These are phyloP conservation scores for Cocos nucifera DNA, from an alignment of 176 grass and related monocot genomes.

Conservation along the genomic window DNA sequence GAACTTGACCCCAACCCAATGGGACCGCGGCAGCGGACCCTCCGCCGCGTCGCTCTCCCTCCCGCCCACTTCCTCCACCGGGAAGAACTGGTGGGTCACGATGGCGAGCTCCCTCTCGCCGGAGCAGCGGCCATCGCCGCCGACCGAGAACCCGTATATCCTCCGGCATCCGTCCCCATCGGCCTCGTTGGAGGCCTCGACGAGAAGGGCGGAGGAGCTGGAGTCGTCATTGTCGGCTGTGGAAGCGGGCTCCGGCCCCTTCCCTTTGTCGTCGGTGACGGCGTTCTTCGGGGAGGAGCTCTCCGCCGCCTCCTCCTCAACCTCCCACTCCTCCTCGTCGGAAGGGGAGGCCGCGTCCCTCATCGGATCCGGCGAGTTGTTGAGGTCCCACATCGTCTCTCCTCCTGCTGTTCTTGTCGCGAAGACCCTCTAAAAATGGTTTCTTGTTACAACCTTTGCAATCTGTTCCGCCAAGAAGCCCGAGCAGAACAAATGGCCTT, in stretches of 20 bases:
- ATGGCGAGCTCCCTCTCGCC: slow-evolving; percentile 40
- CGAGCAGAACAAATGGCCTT: too few relatives aligned
- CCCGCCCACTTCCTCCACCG: slow-evolving; percentile 9
- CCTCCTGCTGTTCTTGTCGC: too few relatives aligned
- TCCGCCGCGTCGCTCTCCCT: not conserved
- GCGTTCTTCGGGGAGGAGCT: too few relatives aligned
- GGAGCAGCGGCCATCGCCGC: slow-evolving; percentile 21
- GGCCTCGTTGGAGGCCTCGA: not conserved
- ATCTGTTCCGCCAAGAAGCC: too few relatives aligned
- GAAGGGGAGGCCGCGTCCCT: not conserved
- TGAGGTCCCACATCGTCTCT: slow-evolving; percentile 82
- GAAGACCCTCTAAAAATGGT: too few relatives aligned
- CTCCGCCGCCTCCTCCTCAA: not conserved
- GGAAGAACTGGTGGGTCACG: slow-evolving; percentile 91
- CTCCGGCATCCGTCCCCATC: slow-evolving; percentile 15
- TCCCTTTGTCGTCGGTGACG: not conserved
- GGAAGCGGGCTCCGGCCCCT: not conserved
- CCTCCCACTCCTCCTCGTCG: slow-evolving; percentile 4
- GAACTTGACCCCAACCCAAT: slow-evolving; percentile 42
- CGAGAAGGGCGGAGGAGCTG: not conserved
- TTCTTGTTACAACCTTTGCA: too few relatives aligned
- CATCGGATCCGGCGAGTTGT: slow-evolving; percentile 48
- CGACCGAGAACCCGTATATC: slow-evolving; percentile 24
- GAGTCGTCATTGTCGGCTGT: not conserved
- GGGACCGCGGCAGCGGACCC: slow-evolving; percentile 21